A percentile compares a stretch with the other conserved stretches of the same genome.
Conservation (phyloP, 2,329 filamentous ascomycete species). For the Coleophoma cylindrospora region DNA sequence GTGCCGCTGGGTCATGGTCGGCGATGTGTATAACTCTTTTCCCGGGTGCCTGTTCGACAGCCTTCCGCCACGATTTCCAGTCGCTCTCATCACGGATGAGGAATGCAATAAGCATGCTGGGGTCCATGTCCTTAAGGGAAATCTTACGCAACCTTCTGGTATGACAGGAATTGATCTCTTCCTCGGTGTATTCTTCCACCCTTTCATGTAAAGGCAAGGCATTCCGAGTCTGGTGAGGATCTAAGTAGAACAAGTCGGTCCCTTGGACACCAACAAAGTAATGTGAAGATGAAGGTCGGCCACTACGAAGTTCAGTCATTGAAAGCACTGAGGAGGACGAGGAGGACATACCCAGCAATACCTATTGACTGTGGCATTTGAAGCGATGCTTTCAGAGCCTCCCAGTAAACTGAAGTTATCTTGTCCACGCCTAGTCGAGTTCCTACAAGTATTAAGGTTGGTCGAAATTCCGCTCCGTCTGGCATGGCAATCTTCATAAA, state of each 20-base stretch:
- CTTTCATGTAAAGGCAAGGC: slow-evolving; percentile 62
- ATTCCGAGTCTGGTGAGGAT: slow-evolving; percentile 82
- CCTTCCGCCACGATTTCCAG: slow-evolving; percentile 75
- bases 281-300: slow-evolving; percentile 76
- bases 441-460: slow-evolving; percentile 84
- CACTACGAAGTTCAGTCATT: slow-evolving; percentile 43
- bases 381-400: slow-evolving; percentile 78
- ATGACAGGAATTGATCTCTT: slow-evolving; percentile 80
- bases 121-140: slow-evolving; percentile 89
- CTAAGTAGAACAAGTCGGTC: slow-evolving; percentile 85
- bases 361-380: slow-evolving; percentile 92
- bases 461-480: slow-evolving; percentile 62
- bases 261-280: slow-evolving; percentile 73
- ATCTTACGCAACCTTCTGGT: slow-evolving; percentile 79
- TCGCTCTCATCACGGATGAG: slow-evolving; percentile 78
- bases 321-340: neutral
- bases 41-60: slow-evolving; percentile 69
- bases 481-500: slow-evolving; percentile 74
- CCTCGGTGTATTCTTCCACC: slow-evolving; percentile 53
- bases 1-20: slow-evolving; percentile 57
- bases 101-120: slow-evolving; percentile 95
- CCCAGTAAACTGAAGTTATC: slow-evolving; percentile 91
- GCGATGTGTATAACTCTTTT: slow-evolving; percentile 85
- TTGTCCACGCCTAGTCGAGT: slow-evolving; percentile 90
- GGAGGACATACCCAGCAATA: slow-evolving; percentile 71